Base-by-base conservation (phyloP, 176 grass and related monocot genomes). In the Alloteropsis semialata region DNA sequence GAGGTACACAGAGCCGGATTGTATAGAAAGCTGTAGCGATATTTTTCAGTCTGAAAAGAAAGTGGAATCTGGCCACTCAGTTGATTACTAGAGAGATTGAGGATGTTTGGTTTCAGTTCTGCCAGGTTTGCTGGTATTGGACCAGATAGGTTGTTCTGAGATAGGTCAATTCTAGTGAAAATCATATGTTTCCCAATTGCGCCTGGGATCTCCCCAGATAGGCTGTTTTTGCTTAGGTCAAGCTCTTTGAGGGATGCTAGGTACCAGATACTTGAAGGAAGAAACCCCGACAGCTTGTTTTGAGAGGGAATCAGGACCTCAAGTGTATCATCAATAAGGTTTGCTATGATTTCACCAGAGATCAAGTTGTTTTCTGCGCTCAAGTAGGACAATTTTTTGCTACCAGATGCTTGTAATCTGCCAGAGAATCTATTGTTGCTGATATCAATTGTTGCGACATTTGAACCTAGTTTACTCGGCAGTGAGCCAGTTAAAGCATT, bases 31-130 rank as follows among this genome's bases (percentile, higher is more conserved):
- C 91, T 84, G 11, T 0, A 0, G 4, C 64, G 3, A 38, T 69
- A 85, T 29, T 2, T 4, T 19, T 28, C 21, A 41, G 30, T 57
- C 72, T 85, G 28, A 0, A 89, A 21, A 19, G 18, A n/a, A 54
- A 10, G 0, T 9, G 84, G 87, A 22, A 92, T 87, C 57, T 79
- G n/a, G 12, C 87, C 84, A 8, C 42, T 80, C 15, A 89, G 69
- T 25, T 72, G 25, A 76, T 89, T 87, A 72, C 12, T 50, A 28
- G 87, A 89, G 32, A 92, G 36, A 81, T 84, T 37, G 12, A 89
- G 58, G 49, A 34, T 32, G 24, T 18, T 25, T 32, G 75, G 24
- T 41, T 42, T 18, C 6, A 81, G 22, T 3, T 60, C n/a, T 54
- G 18, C 53, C 3, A 92, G 15, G 0, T 65, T 30, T 50, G 8